Evolutionary conservation across 371 early-diverging fungal species (phyloP), one percentile per base, ranked within the genome.

Genomic region (Lichtheimia corymbifera): DNA sequence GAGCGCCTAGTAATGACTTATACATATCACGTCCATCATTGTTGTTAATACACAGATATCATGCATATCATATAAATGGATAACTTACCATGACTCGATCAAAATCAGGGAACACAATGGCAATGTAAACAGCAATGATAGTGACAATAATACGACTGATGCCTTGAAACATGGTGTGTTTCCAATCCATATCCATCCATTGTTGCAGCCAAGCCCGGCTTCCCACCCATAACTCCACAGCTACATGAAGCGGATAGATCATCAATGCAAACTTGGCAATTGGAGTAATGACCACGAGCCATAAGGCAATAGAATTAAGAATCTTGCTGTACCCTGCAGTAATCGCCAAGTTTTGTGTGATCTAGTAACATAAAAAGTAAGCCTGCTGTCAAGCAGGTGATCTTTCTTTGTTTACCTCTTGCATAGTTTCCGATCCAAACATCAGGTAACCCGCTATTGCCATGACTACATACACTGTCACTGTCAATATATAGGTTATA

Each of bases 371-470:
- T 11, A 51, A 14, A 2, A 35, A 35, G 35, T 35, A 35, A 35
- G 11, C 1, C 17, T 7, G 47, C n/a, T 22, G 18, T 22, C 47
- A 47, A 18, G 47, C 22, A 41, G n/a, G 6, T 56, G 12, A 20
- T 17, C 5, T 15, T 40, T 54, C 15, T 54, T 54, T 54, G 4
- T 15, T 58, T 72, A 83, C 83, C 73, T 88, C 89, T 66, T 85
- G 79, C 59, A 78, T 62, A 4, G 81, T 74, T 14, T 60, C 71
- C 55, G 69, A 65, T 1, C 93, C 93, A 84, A 91, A 92, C 93
- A 92, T 92, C 14, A 82, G 27, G 62, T 91, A 92, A 7, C 93
- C 91, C 28, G 75, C 59, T 14, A 63, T 58, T 18, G 73, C 73
- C 72, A 79, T 74, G 4, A 64, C 35, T 14, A 58, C 25, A 50